Conservation (phyloP, 176 grass and related monocot species). For the Ensete glaucum region DNA sequence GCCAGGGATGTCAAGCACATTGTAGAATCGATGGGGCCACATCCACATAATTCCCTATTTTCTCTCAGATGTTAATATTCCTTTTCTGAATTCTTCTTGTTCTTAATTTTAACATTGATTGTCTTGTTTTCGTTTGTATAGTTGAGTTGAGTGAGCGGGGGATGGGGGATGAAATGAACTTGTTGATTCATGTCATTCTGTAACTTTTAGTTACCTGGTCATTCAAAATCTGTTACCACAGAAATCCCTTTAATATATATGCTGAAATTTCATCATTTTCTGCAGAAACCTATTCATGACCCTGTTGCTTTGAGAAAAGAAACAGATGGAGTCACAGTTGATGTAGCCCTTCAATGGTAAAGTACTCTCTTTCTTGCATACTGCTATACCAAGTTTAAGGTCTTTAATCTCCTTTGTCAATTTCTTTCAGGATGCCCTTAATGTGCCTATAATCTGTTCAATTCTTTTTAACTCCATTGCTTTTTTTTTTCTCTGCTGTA, state of each 20-base stretch:
- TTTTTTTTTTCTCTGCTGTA: not conserved
- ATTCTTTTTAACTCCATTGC: not conserved
- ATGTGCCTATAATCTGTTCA: not conserved
- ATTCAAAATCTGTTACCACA: not conserved
- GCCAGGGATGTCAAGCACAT: too few species aligned
- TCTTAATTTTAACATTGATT: not conserved
- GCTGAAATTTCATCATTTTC: slow-evolving; percentile 13
- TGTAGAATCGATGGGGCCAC: not conserved
- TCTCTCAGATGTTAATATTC: not conserved
- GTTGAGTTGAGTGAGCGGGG: too few species aligned
- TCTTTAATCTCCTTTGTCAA: not conserved
- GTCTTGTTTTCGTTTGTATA: not conserved
- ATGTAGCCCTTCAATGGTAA: slow-evolving; percentile 98
- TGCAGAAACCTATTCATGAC: slow-evolving; percentile 78
- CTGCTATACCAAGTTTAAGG: not conserved
- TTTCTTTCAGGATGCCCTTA: not conserved
- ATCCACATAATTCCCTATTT: not conserved
- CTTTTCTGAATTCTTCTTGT: not conserved
- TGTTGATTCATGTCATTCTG: not conserved
- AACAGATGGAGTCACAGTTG: slow-evolving; percentile 65
- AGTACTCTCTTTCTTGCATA: slow-evolving; percentile 9
- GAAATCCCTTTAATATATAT: not conserved
- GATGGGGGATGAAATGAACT: not conserved
- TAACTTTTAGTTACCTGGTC: not conserved
- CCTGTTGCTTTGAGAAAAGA: slow-evolving; percentile 64